phyloP scores from a whole-genome alignment of 768 basidiomycete species.

The Tricholoma sp. region DNA sequence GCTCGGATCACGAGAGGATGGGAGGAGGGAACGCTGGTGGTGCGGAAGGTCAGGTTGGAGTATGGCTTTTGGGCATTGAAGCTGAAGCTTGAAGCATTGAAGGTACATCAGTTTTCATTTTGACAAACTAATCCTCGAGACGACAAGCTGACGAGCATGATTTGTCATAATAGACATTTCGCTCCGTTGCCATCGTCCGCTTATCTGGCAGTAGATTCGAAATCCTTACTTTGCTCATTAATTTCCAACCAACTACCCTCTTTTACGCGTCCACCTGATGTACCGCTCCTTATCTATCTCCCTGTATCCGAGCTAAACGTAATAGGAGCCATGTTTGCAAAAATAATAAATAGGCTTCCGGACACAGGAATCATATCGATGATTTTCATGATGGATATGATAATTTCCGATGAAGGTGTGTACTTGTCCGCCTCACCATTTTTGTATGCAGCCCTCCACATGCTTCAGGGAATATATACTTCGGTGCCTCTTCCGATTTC shows the following conservation, averaged over 20 bases:
- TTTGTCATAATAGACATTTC: constrained; percentile 20
- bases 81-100: too few species aligned
- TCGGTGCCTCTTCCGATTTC: too few species aligned
- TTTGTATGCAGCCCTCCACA: too few species aligned
- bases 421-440: too few species aligned
- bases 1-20: neutral
- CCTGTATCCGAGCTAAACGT: too few species aligned
- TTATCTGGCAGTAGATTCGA: neutral
- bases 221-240: constrained; percentile 1
- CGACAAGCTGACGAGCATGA: constrained; percentile 6
- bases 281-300: too few species aligned
- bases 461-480: too few species aligned
- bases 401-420: too few species aligned
- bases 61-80: neutral
- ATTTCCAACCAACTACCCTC: constrained; percentile 9
- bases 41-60: neutral
- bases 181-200: constrained; percentile 15
- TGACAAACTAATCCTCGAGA: constrained; percentile 18
- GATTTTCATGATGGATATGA: too few species aligned
- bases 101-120: neutral
- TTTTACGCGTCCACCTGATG: constrained; percentile 16
- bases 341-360: too few species aligned
- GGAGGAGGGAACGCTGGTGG: neutral
- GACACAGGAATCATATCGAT: too few species aligned
- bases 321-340: too few species aligned